Evolutionary conservation across 345 rosid genomes (phyloP), one percentile per base, ranked within the genome.

Genomic region (Lepidium aucheri): DNA sequence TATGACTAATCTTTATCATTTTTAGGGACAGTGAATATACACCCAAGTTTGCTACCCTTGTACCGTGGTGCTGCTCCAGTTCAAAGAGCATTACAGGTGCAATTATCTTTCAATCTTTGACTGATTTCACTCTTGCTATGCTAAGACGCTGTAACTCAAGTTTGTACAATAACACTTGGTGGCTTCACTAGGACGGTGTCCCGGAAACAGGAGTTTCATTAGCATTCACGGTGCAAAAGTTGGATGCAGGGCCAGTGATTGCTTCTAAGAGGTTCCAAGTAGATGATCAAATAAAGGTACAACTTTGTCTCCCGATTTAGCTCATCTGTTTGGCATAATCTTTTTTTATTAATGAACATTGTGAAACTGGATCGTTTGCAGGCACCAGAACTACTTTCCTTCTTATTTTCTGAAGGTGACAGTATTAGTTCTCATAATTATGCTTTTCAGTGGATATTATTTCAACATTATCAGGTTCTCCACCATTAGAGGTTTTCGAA

Each of bases 51-150:
- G 72, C 71, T 94, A 32, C 99, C 97, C 0, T 62, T 81, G 28
- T 93, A 93, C 52, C 96, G 96, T 69, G 97, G 98, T 44, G 98
- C 96, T 78, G 96, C 98, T 74, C 96, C 96, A 58, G 97, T 88
- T 74, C 99, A 94, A 71, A 84, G 97, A 75, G 92, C 92, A 47
- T 72, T 90, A 69, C 85, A 85, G 95, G 97, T 90, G 46, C 60
- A 42, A 1, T 14, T 33, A 15, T 24, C 15, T 34, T 39, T 15
- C 15, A 22, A 1, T 41, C 10, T 2, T 11, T 13, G n/a, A 38
- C 57, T 46, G 15, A 3, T 44, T 18, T 24, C 8, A n/a, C 18
- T 41, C 32, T 52, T 51, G 16, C 9, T 52, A 59, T 62, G 32
- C 46, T 51, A 50, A 51, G 67, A 43, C 20, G 26, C 26, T 32